phyloP scores from a whole-genome alignment of 73 alveolate species.

The Paramecium primaurelia region DNA sequence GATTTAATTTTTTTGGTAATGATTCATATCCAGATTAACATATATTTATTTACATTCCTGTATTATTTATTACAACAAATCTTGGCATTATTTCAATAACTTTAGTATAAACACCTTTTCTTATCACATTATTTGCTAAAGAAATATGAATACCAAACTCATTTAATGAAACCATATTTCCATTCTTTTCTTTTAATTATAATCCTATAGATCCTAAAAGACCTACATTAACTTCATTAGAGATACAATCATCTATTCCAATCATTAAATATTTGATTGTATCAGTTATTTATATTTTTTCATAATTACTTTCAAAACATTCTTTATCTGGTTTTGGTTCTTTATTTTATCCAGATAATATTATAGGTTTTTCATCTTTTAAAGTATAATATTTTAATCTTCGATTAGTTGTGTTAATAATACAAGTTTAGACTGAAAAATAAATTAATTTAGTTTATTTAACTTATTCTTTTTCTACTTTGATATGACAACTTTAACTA shows the following conservation, averaged over 20 bases:
- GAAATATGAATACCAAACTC: slow-evolving; percentile 41
- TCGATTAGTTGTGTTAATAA: not conserved
- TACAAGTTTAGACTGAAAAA: not conserved
- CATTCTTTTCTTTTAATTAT: not conserved
- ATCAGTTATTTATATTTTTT: not conserved
- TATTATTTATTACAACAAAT: not conserved
- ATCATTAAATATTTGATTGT: slow-evolving; percentile 1
- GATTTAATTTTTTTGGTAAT: not conserved
- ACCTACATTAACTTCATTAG: slow-evolving; percentile 28
- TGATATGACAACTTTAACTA: not conserved
- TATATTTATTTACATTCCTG: not conserved
- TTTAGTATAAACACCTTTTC: slow-evolving; percentile 24
- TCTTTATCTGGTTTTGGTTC: not conserved
- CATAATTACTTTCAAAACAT: not conserved
- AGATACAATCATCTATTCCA: not conserved
- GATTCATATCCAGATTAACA: slow-evolving; percentile 36
- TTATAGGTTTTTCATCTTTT: not conserved
- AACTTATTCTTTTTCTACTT: not conserved
- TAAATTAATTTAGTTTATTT: not conserved
- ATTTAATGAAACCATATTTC: not conserved
- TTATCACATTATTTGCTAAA: not conserved
- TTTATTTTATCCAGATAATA: not conserved
- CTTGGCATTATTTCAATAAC: slow-evolving; percentile 44
- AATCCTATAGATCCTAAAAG: not conserved
- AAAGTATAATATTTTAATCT: not conserved